phyloP scores from a whole-genome alignment of 306 rosid species.

The Cucurbita argyrosperma region DNA sequence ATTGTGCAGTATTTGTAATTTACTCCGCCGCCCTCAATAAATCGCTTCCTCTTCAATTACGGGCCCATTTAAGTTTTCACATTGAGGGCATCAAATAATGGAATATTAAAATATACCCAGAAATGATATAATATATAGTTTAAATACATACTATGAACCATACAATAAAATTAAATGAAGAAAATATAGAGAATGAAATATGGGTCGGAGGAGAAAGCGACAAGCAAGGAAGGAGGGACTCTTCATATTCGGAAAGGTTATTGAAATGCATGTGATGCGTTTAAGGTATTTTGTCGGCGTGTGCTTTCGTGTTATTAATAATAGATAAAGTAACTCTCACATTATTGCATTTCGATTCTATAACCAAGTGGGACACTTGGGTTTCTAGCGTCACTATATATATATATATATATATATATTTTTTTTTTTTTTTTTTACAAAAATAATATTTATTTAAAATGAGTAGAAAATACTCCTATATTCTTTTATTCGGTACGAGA shows the following conservation, averaged over 20 bases:
- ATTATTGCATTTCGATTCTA: not conserved
- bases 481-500: no score
- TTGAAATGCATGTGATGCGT: constrained; percentile 6
- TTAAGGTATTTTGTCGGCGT: not conserved
- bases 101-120: no score
- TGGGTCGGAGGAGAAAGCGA: not conserved
- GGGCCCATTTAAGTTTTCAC: not conserved
- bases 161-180: not conserved
- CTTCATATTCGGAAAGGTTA: constrained; percentile 7
- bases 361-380: not conserved
- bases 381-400: not conserved
- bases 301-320: not conserved
- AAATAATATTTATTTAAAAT: no score
- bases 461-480: no score
- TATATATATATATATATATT: no score
- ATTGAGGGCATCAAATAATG: not conserved
- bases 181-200: not conserved
- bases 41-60: not conserved
- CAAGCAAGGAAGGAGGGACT: not conserved
- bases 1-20: not conserved
- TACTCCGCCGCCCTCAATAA: not conserved
- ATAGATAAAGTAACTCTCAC: not conserved
- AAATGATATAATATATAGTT: no score
- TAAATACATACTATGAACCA: no score
- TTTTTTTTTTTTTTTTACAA: no score